Percentiles rank a stretch among this genome's conserved stretches.
Evolutionary conservation across 768 basidiomycete genomes (phyloP).

Genomic region (Auricularia sp.): DNA sequence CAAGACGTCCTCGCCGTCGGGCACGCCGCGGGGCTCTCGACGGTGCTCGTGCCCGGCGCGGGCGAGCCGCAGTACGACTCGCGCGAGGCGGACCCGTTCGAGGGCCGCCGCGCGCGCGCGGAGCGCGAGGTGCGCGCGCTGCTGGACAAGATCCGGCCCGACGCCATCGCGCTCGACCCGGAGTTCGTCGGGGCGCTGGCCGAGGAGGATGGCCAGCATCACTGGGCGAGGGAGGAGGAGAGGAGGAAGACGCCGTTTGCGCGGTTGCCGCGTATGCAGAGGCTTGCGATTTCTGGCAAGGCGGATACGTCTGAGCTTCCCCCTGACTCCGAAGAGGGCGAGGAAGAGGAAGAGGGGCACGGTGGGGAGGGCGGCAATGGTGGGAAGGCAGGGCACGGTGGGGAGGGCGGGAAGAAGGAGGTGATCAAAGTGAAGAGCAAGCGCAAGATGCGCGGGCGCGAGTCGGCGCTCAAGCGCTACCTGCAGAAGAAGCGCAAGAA

Average conservation of each 20-base stretch:
- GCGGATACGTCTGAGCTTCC: slow-evolving; percentile 51
- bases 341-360: slow-evolving; percentile 20
- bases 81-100: slow-evolving; percentile 89
- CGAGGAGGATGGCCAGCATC: slow-evolving; percentile 46
- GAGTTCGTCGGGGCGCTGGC: slow-evolving; percentile 62
- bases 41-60: slow-evolving; percentile 79
- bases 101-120: slow-evolving; percentile 66
- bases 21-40: slow-evolving; percentile 69
- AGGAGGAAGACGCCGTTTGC: slow-evolving; percentile 46
- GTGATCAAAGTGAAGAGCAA: slow-evolving; percentile 45
- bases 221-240: slow-evolving; percentile 21
- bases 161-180: slow-evolving; percentile 79
- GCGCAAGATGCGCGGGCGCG: slow-evolving; percentile 79
- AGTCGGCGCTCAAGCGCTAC: slow-evolving; percentile 78
- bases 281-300: slow-evolving; percentile 64
- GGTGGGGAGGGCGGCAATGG: slow-evolving; percentile 36
- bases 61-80: slow-evolving; percentile 96
- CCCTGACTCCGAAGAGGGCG: slow-evolving; percentile 17
- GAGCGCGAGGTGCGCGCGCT: slow-evolving; percentile 88
- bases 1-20: slow-evolving; percentile 74
- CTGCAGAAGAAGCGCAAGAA: slow-evolving; percentile 91
- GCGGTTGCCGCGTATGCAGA: slow-evolving; percentile 67
- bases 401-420: slow-evolving; percentile 23
- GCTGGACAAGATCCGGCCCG: slow-evolving; percentile 91
- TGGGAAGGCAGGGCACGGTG: slow-evolving; percentile 29